Evolutionary conservation across 2,329 filamentous ascomycete species (phyloP).

Genomic region (Cordyceps sp.): DNA sequence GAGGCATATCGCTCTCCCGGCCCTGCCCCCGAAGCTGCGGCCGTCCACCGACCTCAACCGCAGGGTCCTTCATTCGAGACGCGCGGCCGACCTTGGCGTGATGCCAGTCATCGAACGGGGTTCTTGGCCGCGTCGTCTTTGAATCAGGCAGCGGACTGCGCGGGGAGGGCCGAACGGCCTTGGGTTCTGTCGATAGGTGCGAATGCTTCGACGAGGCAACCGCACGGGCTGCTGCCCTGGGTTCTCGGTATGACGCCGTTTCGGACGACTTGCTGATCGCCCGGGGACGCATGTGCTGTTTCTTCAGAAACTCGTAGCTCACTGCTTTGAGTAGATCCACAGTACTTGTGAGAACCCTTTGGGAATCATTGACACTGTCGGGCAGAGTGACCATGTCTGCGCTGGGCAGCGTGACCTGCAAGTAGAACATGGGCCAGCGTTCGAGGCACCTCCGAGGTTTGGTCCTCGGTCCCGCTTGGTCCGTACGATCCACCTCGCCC

Average conservation of each 20-base stretch:
- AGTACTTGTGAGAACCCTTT: slow-evolving; percentile 28
- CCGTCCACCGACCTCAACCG: neutral
- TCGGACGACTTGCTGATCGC: slow-evolving; percentile 5
- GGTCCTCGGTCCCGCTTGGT: slow-evolving; percentile 19
- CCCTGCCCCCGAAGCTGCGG: neutral
- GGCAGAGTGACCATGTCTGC: slow-evolving; percentile 18
- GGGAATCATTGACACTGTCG: slow-evolving; percentile 25
- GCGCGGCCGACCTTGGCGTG: slow-evolving; percentile 15
- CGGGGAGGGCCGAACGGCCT: too few relatives aligned
- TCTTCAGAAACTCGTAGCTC: slow-evolving; percentile 57
- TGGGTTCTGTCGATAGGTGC: too few relatives aligned
- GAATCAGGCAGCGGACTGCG: too few relatives aligned
- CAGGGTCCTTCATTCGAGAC: neutral
- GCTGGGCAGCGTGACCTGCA: slow-evolving; percentile 39
- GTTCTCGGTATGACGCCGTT: neutral
- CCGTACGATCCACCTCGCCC: slow-evolving; percentile 15
- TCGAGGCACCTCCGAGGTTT: slow-evolving; percentile 52
- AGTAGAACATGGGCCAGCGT: slow-evolving; percentile 75
- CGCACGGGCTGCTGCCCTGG: too few relatives aligned
- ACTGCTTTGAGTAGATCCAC: slow-evolving; percentile 51
- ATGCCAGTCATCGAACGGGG: slow-evolving; percentile 20
- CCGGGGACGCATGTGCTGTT: slow-evolving; percentile 48
- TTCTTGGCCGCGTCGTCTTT: slow-evolving; percentile 4
- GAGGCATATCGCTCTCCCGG: neutral
- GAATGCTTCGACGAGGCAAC: too few relatives aligned